Conservation (phyloP, 208 protist genomes). For the Leishmania martiniquensis region DNA sequence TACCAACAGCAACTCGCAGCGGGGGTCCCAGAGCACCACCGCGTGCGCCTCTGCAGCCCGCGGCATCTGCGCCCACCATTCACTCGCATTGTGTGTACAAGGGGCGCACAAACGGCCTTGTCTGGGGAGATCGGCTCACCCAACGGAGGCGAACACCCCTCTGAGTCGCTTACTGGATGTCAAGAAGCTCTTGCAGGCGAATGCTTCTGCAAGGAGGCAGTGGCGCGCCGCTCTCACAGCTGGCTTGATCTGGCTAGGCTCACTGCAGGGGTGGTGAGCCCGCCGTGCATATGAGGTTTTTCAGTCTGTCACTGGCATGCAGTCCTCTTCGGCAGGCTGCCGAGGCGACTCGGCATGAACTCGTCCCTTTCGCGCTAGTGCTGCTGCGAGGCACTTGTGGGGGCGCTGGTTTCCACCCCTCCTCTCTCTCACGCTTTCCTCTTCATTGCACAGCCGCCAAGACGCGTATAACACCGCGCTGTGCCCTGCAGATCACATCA, state of each 20-base stretch:
- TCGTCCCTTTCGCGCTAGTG: too few species aligned
- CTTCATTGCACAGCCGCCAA: not conserved
- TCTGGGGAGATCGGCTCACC: too few species aligned
- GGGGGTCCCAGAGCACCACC: not conserved
- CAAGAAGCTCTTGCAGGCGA: too few species aligned
- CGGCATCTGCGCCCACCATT: not conserved
- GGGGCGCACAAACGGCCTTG: not conserved
- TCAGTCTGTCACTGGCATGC: not conserved
- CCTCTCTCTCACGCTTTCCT: not conserved
- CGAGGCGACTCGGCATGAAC: not conserved
- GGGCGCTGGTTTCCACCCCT: not conserved
- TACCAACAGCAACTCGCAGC: not conserved
- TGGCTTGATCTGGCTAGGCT: too few species aligned
- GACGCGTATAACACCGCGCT: not conserved
- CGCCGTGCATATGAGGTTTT: too few species aligned
- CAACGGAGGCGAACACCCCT: too few species aligned
- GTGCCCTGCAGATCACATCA: not conserved
- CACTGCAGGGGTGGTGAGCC: too few species aligned
- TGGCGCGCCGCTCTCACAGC: too few species aligned
- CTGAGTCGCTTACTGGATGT: not conserved
- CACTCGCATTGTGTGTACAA: not conserved
- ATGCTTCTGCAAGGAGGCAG: too few species aligned
- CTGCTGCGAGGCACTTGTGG: not conserved
- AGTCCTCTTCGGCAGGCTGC: too few species aligned
- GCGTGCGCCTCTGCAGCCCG: not conserved